Conservation (phyloP, 257 asterid species). For the Fraxinus anomala region DNA sequence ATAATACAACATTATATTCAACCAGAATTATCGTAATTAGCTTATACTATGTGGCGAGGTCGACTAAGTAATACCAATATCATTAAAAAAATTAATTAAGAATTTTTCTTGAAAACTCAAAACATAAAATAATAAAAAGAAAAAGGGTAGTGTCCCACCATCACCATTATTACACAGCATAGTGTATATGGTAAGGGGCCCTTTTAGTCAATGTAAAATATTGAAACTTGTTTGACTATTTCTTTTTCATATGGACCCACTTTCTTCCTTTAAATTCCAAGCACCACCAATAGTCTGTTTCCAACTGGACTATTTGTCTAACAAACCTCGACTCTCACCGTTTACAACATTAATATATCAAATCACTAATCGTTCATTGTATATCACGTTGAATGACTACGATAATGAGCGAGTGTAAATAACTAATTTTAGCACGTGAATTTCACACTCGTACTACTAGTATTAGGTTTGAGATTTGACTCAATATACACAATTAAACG, state of each 20-base stretch:
- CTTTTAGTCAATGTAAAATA: slow-evolving; percentile 53
- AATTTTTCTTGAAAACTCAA: neutral
- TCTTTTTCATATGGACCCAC: slow-evolving; percentile 35
- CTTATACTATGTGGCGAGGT: neutral
- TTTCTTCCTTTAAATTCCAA: slow-evolving; percentile 49
- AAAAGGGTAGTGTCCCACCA: neutral
- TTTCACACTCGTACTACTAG: slow-evolving; percentile 4
- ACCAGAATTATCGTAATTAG: neutral
- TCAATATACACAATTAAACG: slow-evolving; percentile 33
- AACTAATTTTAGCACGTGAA: neutral
- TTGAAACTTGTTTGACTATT: slow-evolving; percentile 49
- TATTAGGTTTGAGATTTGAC: neutral
- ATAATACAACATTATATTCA: slow-evolving; percentile 17
- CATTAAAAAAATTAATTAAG: neutral
- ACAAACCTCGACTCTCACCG: slow-evolving; percentile 18
- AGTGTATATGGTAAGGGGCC: slow-evolving; percentile 26
- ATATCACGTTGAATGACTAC: too few species aligned
- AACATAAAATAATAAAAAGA: neutral
- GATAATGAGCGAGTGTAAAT: too few species aligned
- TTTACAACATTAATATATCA: too few species aligned
- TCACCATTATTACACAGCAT: neutral
- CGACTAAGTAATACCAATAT: neutral
- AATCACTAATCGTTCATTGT: too few species aligned
- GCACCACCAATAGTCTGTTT: slow-evolving; percentile 41
- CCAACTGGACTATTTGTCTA: slow-evolving; percentile 32